Evolutionary conservation across 164 flowering plant genomes (phyloP).

Genomic region (Macadamia tetraphylla): DNA sequence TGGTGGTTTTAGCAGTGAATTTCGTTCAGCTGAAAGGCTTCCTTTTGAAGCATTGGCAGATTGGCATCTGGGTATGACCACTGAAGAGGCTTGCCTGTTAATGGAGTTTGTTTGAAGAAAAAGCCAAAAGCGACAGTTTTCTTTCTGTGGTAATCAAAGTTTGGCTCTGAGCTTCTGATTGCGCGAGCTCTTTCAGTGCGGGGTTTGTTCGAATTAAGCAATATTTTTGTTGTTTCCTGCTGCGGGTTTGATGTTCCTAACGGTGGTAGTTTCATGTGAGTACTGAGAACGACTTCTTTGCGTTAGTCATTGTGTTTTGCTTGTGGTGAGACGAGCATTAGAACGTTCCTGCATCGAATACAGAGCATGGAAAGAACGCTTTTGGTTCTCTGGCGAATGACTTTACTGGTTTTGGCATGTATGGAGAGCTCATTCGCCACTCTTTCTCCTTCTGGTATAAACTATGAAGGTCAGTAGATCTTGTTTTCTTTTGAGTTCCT

Average conservation of each 20-base stretch:
- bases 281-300: slow-evolving; percentile 17
- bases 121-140: slow-evolving; percentile 1
- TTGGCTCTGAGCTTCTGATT: slow-evolving; percentile 9
- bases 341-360: slow-evolving; percentile 4
- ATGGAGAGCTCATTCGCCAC: slow-evolving; percentile 54
- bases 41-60: background rate
- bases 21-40: background rate
- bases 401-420: slow-evolving; percentile 46
- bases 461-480: slow-evolving; percentile 76
- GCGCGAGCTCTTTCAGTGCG: background rate
- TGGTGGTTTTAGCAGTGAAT: background rate
- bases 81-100: background rate
- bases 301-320: slow-evolving; percentile 20
- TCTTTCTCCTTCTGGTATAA: slow-evolving; percentile 87
- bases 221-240: background rate
- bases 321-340: slow-evolving; percentile 17
- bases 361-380: slow-evolving; percentile 39
- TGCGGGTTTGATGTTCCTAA: slow-evolving; percentile 7
- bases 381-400: slow-evolving; percentile 30
- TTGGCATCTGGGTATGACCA: slow-evolving; percentile 7
- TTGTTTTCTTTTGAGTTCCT: slow-evolving; percentile 1
- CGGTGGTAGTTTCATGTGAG: slow-evolving; percentile 6
- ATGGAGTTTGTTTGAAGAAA: slow-evolving; percentile 5
- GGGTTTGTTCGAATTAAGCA: slow-evolving; percentile 8
- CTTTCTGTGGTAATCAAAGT: background rate